Evolutionary conservation across 2,329 filamentous ascomycete species (phyloP).

Genomic region (Colletotrichum camelliae): DNA sequence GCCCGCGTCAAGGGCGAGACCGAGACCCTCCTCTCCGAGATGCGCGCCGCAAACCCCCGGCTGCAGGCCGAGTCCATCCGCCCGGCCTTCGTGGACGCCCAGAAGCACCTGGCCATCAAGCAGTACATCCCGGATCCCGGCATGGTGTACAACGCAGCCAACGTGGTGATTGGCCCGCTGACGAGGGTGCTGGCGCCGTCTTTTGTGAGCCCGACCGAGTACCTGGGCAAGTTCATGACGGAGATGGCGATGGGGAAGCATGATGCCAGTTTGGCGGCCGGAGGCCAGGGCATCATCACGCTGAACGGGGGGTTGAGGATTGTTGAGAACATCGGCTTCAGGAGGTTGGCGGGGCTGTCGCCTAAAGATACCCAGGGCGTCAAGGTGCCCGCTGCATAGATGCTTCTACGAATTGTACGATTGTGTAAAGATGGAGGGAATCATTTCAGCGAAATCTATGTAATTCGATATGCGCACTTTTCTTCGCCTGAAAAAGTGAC

Average conservation of each 20-base stretch:
- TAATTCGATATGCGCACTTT: background rate
- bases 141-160: slow-evolving; percentile 2
- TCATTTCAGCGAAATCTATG: background rate
- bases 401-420: background rate
- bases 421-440: background rate
- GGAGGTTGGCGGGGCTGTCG: slow-evolving; percentile 35
- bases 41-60: slow-evolving; percentile 47
- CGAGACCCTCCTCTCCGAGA: slow-evolving; percentile 62
- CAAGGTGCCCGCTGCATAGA: background rate
- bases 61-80: slow-evolving; percentile 64
- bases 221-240: slow-evolving; percentile 48
- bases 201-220: slow-evolving; percentile 45
- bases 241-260: slow-evolving; percentile 50
- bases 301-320: slow-evolving; percentile 38
- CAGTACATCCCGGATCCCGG: slow-evolving; percentile 44
- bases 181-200: slow-evolving; percentile 27
- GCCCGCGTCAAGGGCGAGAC: slow-evolving; percentile 71
- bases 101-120: slow-evolving; percentile 44
- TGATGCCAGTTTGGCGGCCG: slow-evolving; percentile 26
- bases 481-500: background rate
- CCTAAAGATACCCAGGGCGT: background rate
- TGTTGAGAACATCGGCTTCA: slow-evolving; percentile 39
- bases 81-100: slow-evolving; percentile 62
- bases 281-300: slow-evolving; percentile 34
- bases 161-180: slow-evolving; percentile 28